A percentile compares a stretch with the other conserved stretches of the same genome.
These are phyloP conservation scores for Prunus padus DNA, from an alignment of 306 rosid genomes.

Conservation along the genomic window DNA sequence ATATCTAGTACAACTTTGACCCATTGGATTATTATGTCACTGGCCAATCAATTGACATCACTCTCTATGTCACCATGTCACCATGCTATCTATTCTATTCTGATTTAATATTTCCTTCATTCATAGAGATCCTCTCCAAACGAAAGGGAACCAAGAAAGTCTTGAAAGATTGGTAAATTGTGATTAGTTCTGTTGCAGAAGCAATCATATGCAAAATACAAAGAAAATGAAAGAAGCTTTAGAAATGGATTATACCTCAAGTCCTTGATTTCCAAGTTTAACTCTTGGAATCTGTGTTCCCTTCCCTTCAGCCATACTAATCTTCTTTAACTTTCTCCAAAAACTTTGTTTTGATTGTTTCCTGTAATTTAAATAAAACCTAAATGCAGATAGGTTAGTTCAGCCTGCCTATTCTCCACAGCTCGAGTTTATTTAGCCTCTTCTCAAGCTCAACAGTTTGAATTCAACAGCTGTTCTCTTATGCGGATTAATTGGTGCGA, in stretches of 20 bases:
- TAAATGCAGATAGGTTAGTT: too few relatives aligned
- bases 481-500: not conserved
- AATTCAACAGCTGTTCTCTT: not conserved
- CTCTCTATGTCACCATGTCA: not conserved
- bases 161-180: not conserved
- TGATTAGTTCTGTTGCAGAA: too few relatives aligned
- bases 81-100: not conserved
- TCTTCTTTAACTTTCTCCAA: not conserved
- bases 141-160: not conserved
- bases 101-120: too few relatives aligned
- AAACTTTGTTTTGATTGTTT: not conserved
- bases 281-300: not conserved
- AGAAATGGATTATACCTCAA: constrained; percentile 4
- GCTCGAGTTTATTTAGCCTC: too few relatives aligned
- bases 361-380: not conserved
- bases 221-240: not conserved
- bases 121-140: not conserved
- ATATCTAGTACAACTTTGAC: not conserved
- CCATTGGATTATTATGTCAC: not conserved
- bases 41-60: not conserved
- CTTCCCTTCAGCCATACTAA: not conserved
- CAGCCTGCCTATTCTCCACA: too few relatives aligned
- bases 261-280: constrained; percentile 7
- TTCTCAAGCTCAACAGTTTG: not conserved
- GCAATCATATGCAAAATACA: not conserved